Conservation (phyloP, 2,329 filamentous ascomycete genomes). For the Aspergillus sp. region DNA sequence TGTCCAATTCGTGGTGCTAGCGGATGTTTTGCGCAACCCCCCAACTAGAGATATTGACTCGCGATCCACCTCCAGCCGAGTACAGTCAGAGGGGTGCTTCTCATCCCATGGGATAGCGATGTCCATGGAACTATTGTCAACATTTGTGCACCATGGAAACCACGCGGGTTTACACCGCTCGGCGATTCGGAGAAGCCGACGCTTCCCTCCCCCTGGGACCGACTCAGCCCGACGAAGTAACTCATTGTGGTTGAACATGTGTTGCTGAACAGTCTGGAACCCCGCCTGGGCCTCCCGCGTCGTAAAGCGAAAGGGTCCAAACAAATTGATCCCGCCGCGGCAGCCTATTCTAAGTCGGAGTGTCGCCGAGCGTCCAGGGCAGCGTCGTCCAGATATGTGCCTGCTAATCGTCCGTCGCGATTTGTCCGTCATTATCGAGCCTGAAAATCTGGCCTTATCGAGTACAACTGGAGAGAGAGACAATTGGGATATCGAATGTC, state of each 20-base stretch:
- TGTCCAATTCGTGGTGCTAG: background rate
- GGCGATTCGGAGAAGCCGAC: constrained; percentile 23
- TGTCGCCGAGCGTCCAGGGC: constrained; percentile 3
- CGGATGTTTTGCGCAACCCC: background rate
- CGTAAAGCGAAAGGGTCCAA: constrained; percentile 19
- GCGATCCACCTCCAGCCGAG: background rate
- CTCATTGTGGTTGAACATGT: constrained; percentile 23
- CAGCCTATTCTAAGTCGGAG: constrained; percentile 19
- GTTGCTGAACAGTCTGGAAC: constrained; percentile 12
- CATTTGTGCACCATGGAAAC: constrained; percentile 21
- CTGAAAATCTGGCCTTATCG: constrained; percentile 22
- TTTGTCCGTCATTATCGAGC: constrained; percentile 15
- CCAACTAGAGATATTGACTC: background rate
- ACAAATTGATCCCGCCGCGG: constrained; percentile 15
- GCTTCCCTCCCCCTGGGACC: constrained; percentile 22
- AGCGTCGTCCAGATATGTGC: constrained; percentile 24
- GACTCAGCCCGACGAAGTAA: constrained; percentile 21
- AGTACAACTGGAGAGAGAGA: constrained; percentile 22
- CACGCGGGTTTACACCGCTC: too few relatives aligned
- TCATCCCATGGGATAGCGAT: background rate
- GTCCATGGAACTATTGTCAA: background rate
- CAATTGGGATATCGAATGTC: constrained; percentile 23
- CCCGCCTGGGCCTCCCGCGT: constrained; percentile 3
- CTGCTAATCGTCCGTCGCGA: constrained; percentile 20
- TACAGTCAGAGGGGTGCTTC: background rate